Percentiles rank a stretch among this genome's conserved stretches.
These are phyloP conservation scores for Nectriaceae sp. DNA, from an alignment of 2,329 filamentous ascomycete genomes.

Conservation along the genomic window DNA sequence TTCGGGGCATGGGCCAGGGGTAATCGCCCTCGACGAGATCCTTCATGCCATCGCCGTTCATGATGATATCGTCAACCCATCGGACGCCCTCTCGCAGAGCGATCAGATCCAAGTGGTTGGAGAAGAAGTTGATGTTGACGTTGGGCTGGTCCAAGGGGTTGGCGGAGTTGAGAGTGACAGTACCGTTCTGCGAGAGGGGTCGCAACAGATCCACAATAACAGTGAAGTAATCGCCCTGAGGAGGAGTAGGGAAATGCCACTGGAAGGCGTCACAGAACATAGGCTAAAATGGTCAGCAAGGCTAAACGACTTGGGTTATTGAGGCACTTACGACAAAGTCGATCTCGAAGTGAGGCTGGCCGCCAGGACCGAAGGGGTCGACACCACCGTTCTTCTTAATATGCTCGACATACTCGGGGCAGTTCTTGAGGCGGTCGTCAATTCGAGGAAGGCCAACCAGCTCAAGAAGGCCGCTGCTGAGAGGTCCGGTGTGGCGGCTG, in stretches of 20 bases:
- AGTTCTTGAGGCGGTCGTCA: constrained; percentile 53
- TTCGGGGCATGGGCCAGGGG: constrained; percentile 60
- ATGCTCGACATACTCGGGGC: constrained; percentile 45
- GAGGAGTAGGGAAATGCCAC: constrained; percentile 46
- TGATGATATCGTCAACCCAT: constrained; percentile 58
- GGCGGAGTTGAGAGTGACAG: constrained; percentile 56
- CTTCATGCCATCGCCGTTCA: constrained; percentile 56
- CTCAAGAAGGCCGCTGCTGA: constrained; percentile 45
- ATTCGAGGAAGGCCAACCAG: constrained; percentile 60
- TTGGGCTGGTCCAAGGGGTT: constrained; percentile 59
- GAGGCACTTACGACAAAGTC: constrained; percentile 66
- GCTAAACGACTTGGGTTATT: too few species aligned
- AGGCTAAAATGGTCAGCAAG: too few species aligned
- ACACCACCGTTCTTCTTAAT: constrained; percentile 44
- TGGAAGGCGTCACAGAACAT: constrained; percentile 55
- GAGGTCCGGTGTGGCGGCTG: constrained; percentile 37
- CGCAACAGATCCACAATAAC: constrained; percentile 53
- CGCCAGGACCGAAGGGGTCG: constrained; percentile 57
- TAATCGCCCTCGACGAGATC: constrained; percentile 56
- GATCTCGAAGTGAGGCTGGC: constrained; percentile 62
- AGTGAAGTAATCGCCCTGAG: constrained; percentile 52
- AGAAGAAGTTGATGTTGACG: constrained; percentile 63
- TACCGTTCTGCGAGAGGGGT: constrained; percentile 47
- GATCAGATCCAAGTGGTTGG: constrained; percentile 56
- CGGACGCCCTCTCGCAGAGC: constrained; percentile 60